A percentile compares a stretch with the other conserved stretches of the same genome.
phyloP scores from a whole-genome alignment of 371 early-diverging fungal genomes.

The Mortierella sp. region DNA sequence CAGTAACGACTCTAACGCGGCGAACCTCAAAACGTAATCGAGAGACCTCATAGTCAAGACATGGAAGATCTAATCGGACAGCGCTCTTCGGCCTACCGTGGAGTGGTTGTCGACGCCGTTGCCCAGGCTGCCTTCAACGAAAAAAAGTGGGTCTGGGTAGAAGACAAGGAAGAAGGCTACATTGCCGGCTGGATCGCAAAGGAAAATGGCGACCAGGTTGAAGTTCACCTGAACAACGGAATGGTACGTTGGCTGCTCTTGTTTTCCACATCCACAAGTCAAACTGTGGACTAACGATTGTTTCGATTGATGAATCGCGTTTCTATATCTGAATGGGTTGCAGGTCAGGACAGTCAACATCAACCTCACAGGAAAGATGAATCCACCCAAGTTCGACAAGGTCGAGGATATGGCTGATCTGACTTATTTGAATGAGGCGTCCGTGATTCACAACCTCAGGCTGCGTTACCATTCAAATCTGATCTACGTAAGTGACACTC shows the following conservation, averaged over 20 bases:
- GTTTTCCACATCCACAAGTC: no score
- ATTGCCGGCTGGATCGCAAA: conserved; percentile 83
- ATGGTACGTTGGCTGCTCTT: no score
- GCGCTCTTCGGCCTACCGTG: conserved; percentile 34
- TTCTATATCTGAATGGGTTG: no score
- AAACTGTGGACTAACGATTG: no score
- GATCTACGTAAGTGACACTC: conserved; percentile 87
- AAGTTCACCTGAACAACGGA: conserved; percentile 79
- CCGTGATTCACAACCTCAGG: conserved; percentile 96
- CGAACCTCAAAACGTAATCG: no score
- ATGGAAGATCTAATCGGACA: conserved; percentile 32
- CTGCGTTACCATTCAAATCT: conserved; percentile 90
- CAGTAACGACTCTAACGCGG: no score
- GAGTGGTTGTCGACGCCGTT: conserved; percentile 71
- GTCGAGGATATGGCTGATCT: conserved; percentile 99
- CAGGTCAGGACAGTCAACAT: conserved; percentile 73
- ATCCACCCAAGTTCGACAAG: conserved; percentile 99
- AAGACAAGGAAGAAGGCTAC: conserved; percentile 91
- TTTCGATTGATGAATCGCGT: no score
- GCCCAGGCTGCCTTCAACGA: conserved; percentile 84
- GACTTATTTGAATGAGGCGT: conserved; percentile 98
- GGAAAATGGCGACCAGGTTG: conserved; percentile 76
- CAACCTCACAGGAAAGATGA: conserved; percentile 94
- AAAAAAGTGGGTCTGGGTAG: conserved; percentile 97
- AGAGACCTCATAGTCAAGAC: no score